Conservation (phyloP, 345 rosid genomes). For the Populus euphratica region DNA sequence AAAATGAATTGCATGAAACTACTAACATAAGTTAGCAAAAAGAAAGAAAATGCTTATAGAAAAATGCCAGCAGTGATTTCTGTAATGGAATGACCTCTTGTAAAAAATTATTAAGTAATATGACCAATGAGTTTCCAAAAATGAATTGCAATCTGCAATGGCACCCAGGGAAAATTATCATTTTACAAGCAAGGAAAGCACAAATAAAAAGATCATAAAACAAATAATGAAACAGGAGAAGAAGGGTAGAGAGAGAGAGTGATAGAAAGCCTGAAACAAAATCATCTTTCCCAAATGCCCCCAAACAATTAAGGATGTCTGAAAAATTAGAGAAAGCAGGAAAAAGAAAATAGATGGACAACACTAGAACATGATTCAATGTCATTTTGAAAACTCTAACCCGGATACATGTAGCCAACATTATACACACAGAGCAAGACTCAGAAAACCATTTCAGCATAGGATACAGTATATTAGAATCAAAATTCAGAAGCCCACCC, state of each 20-base stretch:
- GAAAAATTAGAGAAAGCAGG: background rate
- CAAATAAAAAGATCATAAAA: background rate
- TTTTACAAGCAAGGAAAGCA: background rate
- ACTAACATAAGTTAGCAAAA: background rate
- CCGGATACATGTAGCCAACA: background rate
- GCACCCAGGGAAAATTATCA: background rate
- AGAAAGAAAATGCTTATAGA: background rate
- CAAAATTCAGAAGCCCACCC: background rate
- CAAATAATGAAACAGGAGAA: background rate
- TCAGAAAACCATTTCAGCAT: background rate
- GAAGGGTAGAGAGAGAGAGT: background rate
- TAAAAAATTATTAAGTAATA: background rate
- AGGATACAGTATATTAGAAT: background rate
- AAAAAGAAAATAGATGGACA: background rate
- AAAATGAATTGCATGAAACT: background rate
- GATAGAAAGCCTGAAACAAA: background rate
- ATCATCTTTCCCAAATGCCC: background rate
- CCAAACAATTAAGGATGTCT: background rate
- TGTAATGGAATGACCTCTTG: background rate
- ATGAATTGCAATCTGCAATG: background rate
- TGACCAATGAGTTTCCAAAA: background rate
- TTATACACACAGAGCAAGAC: background rate
- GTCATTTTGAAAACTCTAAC: background rate
- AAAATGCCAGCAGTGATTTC: background rate
- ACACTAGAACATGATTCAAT: background rate